Percentiles rank a stretch among this genome's conserved stretches.
Evolutionary conservation across 805 yeast species (phyloP).

Genomic region (Kluyveromyces dobzhanskii): DNA sequence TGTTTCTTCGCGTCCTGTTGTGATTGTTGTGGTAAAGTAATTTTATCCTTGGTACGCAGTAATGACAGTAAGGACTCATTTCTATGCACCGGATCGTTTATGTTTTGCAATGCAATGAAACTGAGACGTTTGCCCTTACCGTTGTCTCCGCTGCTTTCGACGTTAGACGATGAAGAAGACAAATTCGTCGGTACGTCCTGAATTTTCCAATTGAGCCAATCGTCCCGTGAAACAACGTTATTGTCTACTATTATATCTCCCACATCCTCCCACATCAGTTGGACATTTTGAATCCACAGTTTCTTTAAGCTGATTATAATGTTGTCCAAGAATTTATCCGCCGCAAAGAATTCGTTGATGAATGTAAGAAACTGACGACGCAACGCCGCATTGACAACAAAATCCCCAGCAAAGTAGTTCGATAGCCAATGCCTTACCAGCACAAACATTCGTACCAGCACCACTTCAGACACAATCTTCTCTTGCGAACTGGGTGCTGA

Average conservation of each 20-base stretch:
- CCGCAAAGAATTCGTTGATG: constrained; percentile 30
- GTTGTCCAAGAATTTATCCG: constrained; percentile 10
- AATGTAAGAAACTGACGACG: constrained; percentile 37
- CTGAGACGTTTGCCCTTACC: constrained; percentile 18
- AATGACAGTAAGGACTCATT: constrained; percentile 26
- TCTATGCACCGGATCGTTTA: constrained; percentile 25
- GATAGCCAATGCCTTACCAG: constrained; percentile 82
- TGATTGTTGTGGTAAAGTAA: constrained; percentile 12
- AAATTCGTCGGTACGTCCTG: constrained; percentile 11
- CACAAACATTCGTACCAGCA: constrained; percentile 75
- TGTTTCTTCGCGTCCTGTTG: not conserved
- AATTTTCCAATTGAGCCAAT: constrained; percentile 19
- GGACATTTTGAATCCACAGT: constrained; percentile 35
- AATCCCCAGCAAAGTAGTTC: constrained; percentile 84
- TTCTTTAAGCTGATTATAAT: constrained; percentile 37
- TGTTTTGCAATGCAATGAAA: constrained; percentile 22
- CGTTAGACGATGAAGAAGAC: constrained; percentile 9
- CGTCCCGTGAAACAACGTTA: constrained; percentile 13
- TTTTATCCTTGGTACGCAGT: constrained; percentile 17
- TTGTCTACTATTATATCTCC: constrained; percentile 4
- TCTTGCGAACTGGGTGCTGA: constrained; percentile 12
- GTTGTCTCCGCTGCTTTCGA: not conserved
- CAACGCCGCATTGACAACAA: constrained; percentile 43
- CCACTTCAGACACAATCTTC: constrained; percentile 47
- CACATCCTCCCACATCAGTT: constrained; percentile 23